phyloP scores from a whole-genome alignment of 257 asterid genomes.

The Thymus mandschuricus region DNA sequence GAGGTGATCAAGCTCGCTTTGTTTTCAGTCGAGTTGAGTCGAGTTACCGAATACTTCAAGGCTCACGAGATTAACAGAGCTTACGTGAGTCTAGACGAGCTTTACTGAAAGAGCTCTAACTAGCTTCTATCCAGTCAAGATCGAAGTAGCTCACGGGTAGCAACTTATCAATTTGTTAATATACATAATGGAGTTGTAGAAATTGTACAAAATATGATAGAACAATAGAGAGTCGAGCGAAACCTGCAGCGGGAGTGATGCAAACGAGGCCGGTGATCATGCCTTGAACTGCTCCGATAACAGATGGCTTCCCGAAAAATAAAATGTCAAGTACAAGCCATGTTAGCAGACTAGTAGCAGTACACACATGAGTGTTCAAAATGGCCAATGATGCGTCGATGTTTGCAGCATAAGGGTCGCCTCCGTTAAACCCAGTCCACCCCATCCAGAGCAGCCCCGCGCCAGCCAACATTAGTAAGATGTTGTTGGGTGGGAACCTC shows the following conservation, averaged over 20 bases:
- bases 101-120: too few relatives aligned
- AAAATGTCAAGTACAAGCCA: conserved; percentile 4
- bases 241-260: conserved; percentile 16
- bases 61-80: too few relatives aligned
- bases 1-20: too few relatives aligned
- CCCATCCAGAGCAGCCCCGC: conserved; percentile 14
- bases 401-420: conserved; percentile 9
- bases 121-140: too few relatives aligned
- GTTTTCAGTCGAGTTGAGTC: too few relatives aligned
- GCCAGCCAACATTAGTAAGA: background rate
- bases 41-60: too few relatives aligned
- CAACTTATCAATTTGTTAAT: too few relatives aligned
- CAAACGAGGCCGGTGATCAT: conserved; percentile 12
- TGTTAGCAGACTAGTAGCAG: background rate
- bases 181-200: too few relatives aligned
- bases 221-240: background rate
- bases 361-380: conserved; percentile 8
- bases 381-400: conserved; percentile 1
- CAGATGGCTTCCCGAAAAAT: conserved; percentile 2
- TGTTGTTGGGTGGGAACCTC: conserved; percentile 11
- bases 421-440: conserved; percentile 13
- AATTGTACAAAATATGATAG: background rate
- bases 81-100: too few relatives aligned
- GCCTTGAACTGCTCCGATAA: conserved; percentile 10
- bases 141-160: too few relatives aligned